Conservation (phyloP, 163 green algal genomes). For the Chloroidium sp. region DNA sequence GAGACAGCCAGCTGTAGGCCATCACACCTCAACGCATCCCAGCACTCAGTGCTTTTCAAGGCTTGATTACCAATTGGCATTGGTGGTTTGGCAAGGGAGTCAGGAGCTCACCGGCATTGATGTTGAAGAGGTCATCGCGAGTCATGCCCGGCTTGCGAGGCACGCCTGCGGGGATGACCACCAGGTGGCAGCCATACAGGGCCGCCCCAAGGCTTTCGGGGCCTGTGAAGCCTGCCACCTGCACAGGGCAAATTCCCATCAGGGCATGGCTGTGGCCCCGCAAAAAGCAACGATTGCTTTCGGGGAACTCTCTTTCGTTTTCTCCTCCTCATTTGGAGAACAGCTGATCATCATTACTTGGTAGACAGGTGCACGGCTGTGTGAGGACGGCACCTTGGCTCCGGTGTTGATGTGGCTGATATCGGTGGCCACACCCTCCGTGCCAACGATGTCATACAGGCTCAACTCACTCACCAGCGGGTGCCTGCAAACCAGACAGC, state of each 20-base stretch:
- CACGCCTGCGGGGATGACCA: conserved; percentile 95
- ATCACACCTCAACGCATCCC: no score
- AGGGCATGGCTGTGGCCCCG: no score
- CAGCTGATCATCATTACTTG: neutral
- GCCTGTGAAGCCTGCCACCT: conserved; percentile 8
- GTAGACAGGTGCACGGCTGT: neutral
- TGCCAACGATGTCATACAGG: conserved; percentile 91
- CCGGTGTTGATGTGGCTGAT: conserved; percentile 69
- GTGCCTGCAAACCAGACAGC: conserved; percentile 2
- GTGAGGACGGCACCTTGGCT: conserved; percentile 33
- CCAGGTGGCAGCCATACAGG: conserved; percentile 75
- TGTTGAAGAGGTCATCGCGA: conserved; percentile 96
- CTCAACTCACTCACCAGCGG: conserved; percentile 69
- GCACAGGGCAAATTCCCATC: neutral
- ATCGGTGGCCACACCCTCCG: conserved; percentile 68
- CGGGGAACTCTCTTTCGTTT: no score
- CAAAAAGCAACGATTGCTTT: no score
- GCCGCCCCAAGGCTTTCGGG: conserved; percentile 39
- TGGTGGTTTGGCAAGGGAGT: neutral
- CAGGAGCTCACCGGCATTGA: conserved; percentile 25
- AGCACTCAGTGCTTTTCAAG: no score
- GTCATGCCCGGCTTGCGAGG: conserved; percentile 99
- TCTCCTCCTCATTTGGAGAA: no score
- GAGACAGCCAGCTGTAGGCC: no score
- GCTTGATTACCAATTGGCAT: neutral